A percentile compares a stretch with the other conserved stretches of the same genome.
Conservation (phyloP, 805 yeast species). For the Ascoidea rubescens region DNA sequence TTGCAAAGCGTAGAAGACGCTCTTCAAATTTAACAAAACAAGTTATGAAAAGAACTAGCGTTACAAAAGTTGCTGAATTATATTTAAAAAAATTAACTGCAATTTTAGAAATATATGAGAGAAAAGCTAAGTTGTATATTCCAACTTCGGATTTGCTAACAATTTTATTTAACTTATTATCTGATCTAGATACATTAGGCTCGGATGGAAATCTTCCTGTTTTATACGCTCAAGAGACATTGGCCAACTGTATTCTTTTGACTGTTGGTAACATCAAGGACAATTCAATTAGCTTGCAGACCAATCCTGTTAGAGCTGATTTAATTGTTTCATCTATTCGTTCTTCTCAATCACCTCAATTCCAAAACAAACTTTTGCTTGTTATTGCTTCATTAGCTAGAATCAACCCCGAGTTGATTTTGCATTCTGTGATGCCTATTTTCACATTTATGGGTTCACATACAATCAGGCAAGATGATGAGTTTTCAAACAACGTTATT, state of each 20-base stretch:
- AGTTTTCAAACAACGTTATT: constrained; percentile 81
- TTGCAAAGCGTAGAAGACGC: constrained; percentile 73
- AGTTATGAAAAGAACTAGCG: constrained; percentile 54
- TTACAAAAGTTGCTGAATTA: constrained; percentile 59
- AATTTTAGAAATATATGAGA: constrained; percentile 68
- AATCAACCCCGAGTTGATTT: constrained; percentile 77
- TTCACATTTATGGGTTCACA: constrained; percentile 99
- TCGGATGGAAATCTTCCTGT: constrained; percentile 88
- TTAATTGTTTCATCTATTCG: constrained; percentile 84
- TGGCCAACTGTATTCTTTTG: constrained; percentile 74
- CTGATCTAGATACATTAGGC: constrained; percentile 74
- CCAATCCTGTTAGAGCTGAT: constrained; percentile 71
- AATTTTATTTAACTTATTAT: constrained; percentile 43
- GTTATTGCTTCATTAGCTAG: constrained; percentile 82
- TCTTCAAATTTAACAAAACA: constrained; percentile 67
- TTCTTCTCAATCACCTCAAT: constrained; percentile 83
- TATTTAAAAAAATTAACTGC: constrained; percentile 71
- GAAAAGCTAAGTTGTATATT: constrained; percentile 16
- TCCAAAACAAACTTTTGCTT: constrained; percentile 74
- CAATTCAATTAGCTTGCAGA: constrained; percentile 29
- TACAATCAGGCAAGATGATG: constrained; percentile 93
- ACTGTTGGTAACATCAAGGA: constrained; percentile 43
- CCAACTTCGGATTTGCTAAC: constrained; percentile 32
- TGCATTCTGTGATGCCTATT: constrained; percentile 98
- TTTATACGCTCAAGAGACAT: constrained; percentile 77